Base-by-base conservation (phyloP, 176 grass and related monocot genomes). In the Olyra latifolia region DNA sequence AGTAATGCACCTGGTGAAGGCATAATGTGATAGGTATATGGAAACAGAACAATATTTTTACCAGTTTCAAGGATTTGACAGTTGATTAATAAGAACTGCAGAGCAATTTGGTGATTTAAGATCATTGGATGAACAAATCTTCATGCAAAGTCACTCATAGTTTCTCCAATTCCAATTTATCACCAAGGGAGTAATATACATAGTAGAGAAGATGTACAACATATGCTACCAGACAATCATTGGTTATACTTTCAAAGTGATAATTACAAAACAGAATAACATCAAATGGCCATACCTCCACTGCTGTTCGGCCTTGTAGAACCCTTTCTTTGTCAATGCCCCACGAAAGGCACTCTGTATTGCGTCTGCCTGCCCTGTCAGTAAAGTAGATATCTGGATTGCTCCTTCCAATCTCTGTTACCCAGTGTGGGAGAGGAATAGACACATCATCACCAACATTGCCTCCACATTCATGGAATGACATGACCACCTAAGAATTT, bases 331-430 rank as follows among this genome's bases (percentile, higher is more conserved):
- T 98, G 35, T 98, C 91, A 50, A 98, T 80, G 11, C 95, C 95
- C 92, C 92, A 98, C 25, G 92, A 94, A 38, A 98, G 90, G 63
- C 92, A 98, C 78, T 98, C 95, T 0, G 83, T 77, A 14, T 87
- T 94, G 28, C 64, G 84, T 27, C 89, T 91, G 10, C 92, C 95
- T 40, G 83, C 73, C 64, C 77, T 91, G 82, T 92, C 90, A 8
- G 92, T 98, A 59, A 98, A 98, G 85, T 94, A 98, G 63, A 98
- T 98, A 11, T 98, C 92, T 0, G 92, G 89, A 66, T 91, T 98
- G 85, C 77, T 89, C 74, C 68, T 91, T 54, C 95, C 95, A 30
- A 92, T 94, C 75, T 98, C 89, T 19, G 68, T 86, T n/a, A 98
- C 85, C 95, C 95, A 98, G 39, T 89, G 41, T 54, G 95, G 95